phyloP scores from a whole-genome alignment of 306 rosid species.

The Macrotyloma uniflorum region DNA sequence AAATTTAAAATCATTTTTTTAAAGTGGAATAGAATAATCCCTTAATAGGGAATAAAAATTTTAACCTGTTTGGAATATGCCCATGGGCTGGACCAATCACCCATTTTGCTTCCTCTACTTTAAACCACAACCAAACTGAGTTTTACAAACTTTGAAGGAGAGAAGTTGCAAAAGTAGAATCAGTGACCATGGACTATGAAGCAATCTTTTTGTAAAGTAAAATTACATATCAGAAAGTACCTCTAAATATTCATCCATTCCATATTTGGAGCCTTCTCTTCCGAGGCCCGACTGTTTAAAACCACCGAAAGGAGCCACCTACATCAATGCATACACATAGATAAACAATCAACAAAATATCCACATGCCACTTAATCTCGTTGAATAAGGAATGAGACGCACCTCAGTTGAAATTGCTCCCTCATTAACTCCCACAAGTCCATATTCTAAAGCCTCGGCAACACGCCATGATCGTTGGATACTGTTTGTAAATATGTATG shows the following conservation, averaged over 20 bases:
- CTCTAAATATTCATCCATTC: conserved; percentile 96
- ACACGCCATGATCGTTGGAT: conserved; percentile 97
- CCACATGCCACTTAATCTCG: background rate
- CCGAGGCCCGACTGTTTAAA: conserved; percentile 96
- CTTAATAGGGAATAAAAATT: too few relatives aligned
- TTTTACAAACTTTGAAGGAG: background rate
- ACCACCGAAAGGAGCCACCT: conserved; percentile 99
- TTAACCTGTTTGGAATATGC: background rate
- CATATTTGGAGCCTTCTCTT: conserved; percentile 98
- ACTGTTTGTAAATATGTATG: conserved; percentile 81
- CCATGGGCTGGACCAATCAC: too few relatives aligned
- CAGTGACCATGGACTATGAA: background rate
- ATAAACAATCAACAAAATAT: conserved; percentile 21
- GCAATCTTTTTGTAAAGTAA: conserved; percentile 1
- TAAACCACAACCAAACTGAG: background rate
- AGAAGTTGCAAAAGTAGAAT: background rate
- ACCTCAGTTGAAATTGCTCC: conserved; percentile 97
- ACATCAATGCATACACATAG: conserved; percentile 23
- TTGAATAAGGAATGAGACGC: conserved; percentile 37
- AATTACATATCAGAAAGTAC: conserved; percentile 41
- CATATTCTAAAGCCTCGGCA: conserved; percentile 95
- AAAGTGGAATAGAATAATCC: too few relatives aligned
- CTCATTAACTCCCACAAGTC: conserved; percentile 92
- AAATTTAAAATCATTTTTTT: too few relatives aligned
- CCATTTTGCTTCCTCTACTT: too few relatives aligned